These are phyloP conservation scores for Kwoniella europaea DNA, from an alignment of 768 basidiomycete species.

Conservation along the genomic window DNA sequence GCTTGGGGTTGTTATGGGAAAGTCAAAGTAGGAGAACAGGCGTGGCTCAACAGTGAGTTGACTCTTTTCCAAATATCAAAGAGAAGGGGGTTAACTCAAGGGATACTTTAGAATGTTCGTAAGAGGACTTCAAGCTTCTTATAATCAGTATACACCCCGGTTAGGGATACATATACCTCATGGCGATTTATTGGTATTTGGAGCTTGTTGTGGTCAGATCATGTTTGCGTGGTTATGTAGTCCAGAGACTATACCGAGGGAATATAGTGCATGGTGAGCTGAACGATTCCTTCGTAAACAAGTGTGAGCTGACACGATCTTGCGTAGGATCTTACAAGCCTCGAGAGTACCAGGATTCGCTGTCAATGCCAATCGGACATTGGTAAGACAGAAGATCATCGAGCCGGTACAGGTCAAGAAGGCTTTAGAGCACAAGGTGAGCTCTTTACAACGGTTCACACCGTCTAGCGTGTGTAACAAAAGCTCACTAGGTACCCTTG, in stretches of 20 bases:
- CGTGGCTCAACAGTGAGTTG: conserved; percentile 55
- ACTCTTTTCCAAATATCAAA: background rate
- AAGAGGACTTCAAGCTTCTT: conserved; percentile 84
- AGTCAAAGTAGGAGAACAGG: conserved; percentile 42
- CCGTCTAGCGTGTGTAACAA: background rate
- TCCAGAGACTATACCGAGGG: conserved; percentile 81
- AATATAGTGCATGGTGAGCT: conserved; percentile 74
- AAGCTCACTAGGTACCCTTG: background rate
- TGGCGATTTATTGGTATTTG: conserved; percentile 81
- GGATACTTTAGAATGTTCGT: conserved; percentile 52
- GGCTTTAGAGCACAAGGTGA: conserved; percentile 64
- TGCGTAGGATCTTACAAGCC: conserved; percentile 71
- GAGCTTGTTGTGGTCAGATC: conserved; percentile 83
- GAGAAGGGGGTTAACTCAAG: background rate
- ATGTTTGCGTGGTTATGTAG: conserved; percentile 76
- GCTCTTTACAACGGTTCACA: background rate
- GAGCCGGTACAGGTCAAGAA: conserved; percentile 67
- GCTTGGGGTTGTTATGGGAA: conserved; percentile 55
- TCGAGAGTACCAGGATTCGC: conserved; percentile 68
- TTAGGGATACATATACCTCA: conserved; percentile 75
- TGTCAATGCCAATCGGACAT: conserved; percentile 67
- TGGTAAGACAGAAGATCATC: conserved; percentile 67
- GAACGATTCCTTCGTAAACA: background rate
- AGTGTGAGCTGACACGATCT: background rate
- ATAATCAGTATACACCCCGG: conserved; percentile 74